phyloP scores from a whole-genome alignment of 2,329 filamentous ascomycete species.

The Fusarium subglutinans region DNA sequence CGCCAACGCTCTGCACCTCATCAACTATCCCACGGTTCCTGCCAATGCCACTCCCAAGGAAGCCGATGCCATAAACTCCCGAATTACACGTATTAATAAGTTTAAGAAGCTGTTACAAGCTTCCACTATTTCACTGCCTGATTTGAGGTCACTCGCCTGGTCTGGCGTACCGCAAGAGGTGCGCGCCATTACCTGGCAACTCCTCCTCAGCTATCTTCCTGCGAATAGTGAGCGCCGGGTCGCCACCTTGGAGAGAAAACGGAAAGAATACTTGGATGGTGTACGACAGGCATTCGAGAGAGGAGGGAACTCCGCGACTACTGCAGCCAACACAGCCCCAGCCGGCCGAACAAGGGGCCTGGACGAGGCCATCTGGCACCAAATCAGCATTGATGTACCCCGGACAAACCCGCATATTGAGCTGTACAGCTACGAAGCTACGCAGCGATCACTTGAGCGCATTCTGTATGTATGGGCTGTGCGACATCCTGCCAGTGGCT shows the following conservation, averaged over 20 bases:
- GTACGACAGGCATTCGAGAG: constrained; percentile 78
- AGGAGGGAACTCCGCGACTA: constrained; percentile 58
- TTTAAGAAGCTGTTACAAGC: constrained; percentile 96
- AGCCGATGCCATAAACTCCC: constrained; percentile 83
- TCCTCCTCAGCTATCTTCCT: constrained; percentile 92
- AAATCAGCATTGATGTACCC: constrained; percentile 98
- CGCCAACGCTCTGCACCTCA: constrained; percentile 93
- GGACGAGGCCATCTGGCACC: constrained; percentile 98
- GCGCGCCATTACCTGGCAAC: constrained; percentile 98
- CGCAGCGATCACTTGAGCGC: constrained; percentile 90
- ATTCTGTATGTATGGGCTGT: constrained; percentile 99
- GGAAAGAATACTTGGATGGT: constrained; percentile 95
- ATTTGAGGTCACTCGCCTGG: constrained; percentile 89
- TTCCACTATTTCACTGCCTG: constrained; percentile 85
- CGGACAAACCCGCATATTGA: constrained; percentile 96
- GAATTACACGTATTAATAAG: constrained; percentile 95
- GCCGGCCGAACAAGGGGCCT: constrained; percentile 70
- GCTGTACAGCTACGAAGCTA: constrained; percentile 94
- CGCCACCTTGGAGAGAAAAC: constrained; percentile 88
- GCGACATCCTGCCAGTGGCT: constrained; percentile 94
- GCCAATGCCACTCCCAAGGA: constrained; percentile 82
- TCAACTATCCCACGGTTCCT: constrained; percentile 82
- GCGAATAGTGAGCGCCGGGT: constrained; percentile 96
- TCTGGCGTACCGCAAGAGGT: constrained; percentile 95
- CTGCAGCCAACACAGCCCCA: constrained; percentile 56